Base-by-base conservation (phyloP, 1,284 basidiomycete genomes). In the Phellopilus nigrolimitatus region DNA sequence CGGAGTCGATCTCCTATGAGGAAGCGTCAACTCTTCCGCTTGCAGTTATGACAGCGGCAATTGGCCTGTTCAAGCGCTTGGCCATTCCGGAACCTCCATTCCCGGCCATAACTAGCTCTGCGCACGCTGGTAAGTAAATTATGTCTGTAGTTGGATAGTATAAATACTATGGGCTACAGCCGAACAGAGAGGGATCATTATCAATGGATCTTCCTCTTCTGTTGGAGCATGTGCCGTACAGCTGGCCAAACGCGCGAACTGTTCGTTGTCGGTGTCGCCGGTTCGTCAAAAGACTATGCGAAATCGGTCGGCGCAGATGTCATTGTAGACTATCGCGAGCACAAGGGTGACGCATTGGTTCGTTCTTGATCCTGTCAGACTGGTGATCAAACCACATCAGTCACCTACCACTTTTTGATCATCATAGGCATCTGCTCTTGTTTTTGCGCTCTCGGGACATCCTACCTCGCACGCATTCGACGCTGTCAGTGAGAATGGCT, bases 141-240 rank as follows among this genome's bases (percentile, higher is more conserved):
- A 21, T 10, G 19, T 9, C 21, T 10, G 9, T 40, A 8, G 24
- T 40, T 17, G 8, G 19, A 22, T 10, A 17, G 17, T 10, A 40
- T 40, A 24, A 40, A 22, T 17, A 22, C 28, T 13, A 15, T n/a
- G 34, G 19, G 2, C 10, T 37, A n/a, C n/a, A n/a, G n/a, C n/a
- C n/a, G n/a, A n/a, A 7, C 8, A 37, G 34, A 57, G 25, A n/a
- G 57, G 57, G 0, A 51, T 69, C 13, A 57, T 68, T 28, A 57
- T 69, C 15, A 66, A 64, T 55, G 67, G 68, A 6, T 67, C 65
- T 0, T 57, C 60, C 21, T 62, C 65, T 0, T 63, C 62, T 6
- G 66, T 69, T 22, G 68, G 68, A 4, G 58, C 59, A 7, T 68
- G 61, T 49, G 67, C 62, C 5, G 58, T 61, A 17, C 68, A 70